Conservation (phyloP, 1,284 basidiomycete species). For the Entoloma clypeatum region DNA sequence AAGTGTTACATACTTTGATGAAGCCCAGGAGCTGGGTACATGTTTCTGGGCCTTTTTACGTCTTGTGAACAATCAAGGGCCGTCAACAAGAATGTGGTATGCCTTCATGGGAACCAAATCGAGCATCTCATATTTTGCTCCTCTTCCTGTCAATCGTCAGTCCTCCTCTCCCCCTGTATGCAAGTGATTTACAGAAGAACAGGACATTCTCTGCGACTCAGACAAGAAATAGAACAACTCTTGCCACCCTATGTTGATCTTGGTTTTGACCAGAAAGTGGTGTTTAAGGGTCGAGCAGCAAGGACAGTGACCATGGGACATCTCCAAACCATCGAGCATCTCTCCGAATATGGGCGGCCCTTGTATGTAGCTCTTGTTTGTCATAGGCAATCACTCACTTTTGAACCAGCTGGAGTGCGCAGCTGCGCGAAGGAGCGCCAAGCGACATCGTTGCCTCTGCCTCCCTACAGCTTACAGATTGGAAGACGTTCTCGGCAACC, state of each 20-base stretch:
- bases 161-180: conserved; percentile 1
- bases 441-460: conserved; percentile 10
- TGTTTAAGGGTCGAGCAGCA: not conserved
- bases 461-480: conserved; percentile 15
- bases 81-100: conserved; percentile 15
- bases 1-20: conserved; percentile 18
- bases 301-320: conserved; percentile 2
- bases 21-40: conserved; percentile 11
- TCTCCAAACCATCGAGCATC: conserved; percentile 12
- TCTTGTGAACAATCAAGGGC: conserved; percentile 13
- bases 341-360: conserved; percentile 16
- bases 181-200: conserved; percentile 7
- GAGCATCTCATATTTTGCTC: conserved; percentile 12
- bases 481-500: not conserved
- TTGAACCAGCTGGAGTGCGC: conserved; percentile 15
- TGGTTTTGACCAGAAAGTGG: conserved; percentile 13
- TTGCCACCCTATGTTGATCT: conserved; percentile 15
- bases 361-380: conserved; percentile 13
- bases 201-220: conserved; percentile 11
- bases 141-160: conserved; percentile 11
- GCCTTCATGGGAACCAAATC: conserved; percentile 9
- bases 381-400: conserved; percentile 4
- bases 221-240: conserved; percentile 7
- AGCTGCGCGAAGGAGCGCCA: conserved; percentile 1
- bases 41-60: conserved; percentile 14